phyloP scores from a whole-genome alignment of 2,329 filamentous ascomycete species.

The Fusarium sp. region DNA sequence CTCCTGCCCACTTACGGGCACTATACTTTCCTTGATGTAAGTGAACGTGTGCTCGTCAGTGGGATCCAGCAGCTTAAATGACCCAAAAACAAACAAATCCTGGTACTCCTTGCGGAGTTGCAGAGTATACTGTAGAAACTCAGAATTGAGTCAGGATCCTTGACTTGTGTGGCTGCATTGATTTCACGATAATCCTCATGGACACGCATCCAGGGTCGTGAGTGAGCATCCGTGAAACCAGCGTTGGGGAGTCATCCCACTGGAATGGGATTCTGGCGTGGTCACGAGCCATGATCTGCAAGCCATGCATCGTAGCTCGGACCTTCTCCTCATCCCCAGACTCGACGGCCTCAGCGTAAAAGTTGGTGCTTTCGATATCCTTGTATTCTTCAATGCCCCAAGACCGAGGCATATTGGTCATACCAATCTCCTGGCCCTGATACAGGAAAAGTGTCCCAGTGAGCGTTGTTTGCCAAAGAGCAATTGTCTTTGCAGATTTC shows the following conservation, averaged over 20 bases:
- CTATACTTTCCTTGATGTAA: conserved; percentile 59
- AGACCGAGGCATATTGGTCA: conserved; percentile 64
- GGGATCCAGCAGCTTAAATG: conserved; percentile 66
- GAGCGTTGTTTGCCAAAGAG: conserved; percentile 61
- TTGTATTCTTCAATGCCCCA: conserved; percentile 67
- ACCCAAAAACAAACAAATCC: conserved; percentile 72
- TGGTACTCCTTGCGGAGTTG: conserved; percentile 64
- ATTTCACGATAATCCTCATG: conserved; percentile 68
- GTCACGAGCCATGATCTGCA: conserved; percentile 71
- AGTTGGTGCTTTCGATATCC: conserved; percentile 65
- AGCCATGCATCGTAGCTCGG: conserved; percentile 60
- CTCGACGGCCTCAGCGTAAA: conserved; percentile 59
- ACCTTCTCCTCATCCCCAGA: conserved; percentile 52
- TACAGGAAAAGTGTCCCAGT: conserved; percentile 69
- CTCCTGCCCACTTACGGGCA: conserved; percentile 12
- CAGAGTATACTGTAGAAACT: conserved; percentile 69
- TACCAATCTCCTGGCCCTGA: conserved; percentile 72
- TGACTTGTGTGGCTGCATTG: conserved; percentile 65
- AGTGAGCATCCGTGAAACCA: conserved; percentile 65
- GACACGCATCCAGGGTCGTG: conserved; percentile 75
- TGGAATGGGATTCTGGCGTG: conserved; percentile 75
- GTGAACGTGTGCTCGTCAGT: conserved; percentile 67
- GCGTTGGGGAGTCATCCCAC: conserved; percentile 70
- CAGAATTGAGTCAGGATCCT: conserved; percentile 62
- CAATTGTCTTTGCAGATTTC: conserved; percentile 64